Evolutionary conservation across 345 rosid genomes (phyloP).

Genomic region (Boechera retrofracta): DNA sequence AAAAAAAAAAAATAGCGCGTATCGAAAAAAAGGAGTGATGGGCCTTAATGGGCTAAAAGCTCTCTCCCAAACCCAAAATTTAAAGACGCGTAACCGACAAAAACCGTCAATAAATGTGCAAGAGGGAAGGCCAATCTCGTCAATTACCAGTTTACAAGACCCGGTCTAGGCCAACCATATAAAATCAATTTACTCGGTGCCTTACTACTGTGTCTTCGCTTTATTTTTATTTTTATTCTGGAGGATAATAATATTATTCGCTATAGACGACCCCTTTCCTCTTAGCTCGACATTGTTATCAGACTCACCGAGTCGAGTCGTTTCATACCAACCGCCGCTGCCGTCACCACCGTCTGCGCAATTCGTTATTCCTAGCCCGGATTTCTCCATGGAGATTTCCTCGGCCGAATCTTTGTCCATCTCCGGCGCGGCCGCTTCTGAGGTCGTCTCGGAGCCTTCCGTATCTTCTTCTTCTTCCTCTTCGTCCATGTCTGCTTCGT

Average conservation of each 20-base stretch:
- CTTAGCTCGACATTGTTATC: slow-evolving; percentile 30
- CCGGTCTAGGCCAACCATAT: slow-evolving; percentile 29
- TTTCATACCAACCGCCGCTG: slow-evolving; percentile 4
- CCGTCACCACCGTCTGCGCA: slow-evolving; percentile 8
- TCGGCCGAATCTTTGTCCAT: slow-evolving; percentile 43
- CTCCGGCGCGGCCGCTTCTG: slow-evolving; percentile 41
- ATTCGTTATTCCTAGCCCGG: slow-evolving; percentile 5
- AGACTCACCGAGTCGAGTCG: slow-evolving; percentile 48
- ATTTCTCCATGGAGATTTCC: slow-evolving; percentile 51
- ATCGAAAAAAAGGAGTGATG: not conserved
- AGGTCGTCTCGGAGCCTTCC: slow-evolving; percentile 38
- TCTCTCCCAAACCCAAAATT: not conserved
- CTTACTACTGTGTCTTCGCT: not conserved
- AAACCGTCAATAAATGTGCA: slow-evolving; percentile 32
- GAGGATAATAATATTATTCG: slow-evolving; percentile 23
- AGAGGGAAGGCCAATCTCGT: slow-evolving; percentile 21
- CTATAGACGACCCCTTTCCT: slow-evolving; percentile 30
- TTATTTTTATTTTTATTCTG: not conserved
- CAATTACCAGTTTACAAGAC: not conserved
- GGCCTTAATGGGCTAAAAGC: not conserved
- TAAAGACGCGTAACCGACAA: slow-evolving; percentile 45
- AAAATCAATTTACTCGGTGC: slow-evolving; percentile 24
- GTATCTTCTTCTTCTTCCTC: slow-evolving; percentile 35
- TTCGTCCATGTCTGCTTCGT: slow-evolving; percentile 45
- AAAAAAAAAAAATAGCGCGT: not conserved